Conservation (phyloP, 148 eudicot species). For the Nepenthes mirabilis region DNA sequence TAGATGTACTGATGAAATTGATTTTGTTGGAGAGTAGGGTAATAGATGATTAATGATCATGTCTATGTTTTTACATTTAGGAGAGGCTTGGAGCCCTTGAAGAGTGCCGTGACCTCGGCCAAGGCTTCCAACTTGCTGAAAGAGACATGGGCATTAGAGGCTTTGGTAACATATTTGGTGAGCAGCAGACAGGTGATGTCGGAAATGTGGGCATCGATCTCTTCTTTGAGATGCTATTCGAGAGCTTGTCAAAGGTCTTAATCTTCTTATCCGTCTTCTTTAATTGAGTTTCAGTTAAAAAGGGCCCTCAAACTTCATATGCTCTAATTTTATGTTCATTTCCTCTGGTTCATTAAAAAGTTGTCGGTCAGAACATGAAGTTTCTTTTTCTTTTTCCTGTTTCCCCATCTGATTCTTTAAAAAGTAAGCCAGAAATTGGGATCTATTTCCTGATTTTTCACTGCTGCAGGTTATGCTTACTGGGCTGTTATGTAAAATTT, state of each 20-base stretch:
- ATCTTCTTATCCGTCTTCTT: neutral
- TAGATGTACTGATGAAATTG: neutral
- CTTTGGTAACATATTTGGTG: conserved; percentile 97
- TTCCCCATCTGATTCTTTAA: too few relatives aligned
- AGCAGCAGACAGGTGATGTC: conserved; percentile 96
- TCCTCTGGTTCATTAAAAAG: neutral
- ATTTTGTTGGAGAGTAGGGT: too few relatives aligned
- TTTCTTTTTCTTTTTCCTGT: neutral
- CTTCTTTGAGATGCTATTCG: conserved; percentile 94
- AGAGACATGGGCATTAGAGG: conserved; percentile 98
- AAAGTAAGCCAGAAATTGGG: too few relatives aligned
- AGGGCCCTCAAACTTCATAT: too few relatives aligned
- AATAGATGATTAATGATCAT: neutral
- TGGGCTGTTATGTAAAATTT: neutral
- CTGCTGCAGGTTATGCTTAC: neutral
- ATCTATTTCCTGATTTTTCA: neutral
- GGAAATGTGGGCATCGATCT: conserved; percentile 95
- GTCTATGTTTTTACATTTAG: conserved; percentile 15
- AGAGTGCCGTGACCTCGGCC: conserved; percentile 93
- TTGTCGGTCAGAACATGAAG: neutral
- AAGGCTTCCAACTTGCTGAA: conserved; percentile 96
- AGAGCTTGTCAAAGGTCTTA: conserved; percentile 83
- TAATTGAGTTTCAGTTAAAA: neutral
- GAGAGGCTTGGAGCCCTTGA: conserved; percentile 95
- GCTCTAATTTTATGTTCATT: too few relatives aligned